A percentile compares a stretch with the other conserved stretches of the same genome.
Evolutionary conservation across 495 filamentous ascomycete species (phyloP).

Genomic region (Parathielavia appendiculata): DNA sequence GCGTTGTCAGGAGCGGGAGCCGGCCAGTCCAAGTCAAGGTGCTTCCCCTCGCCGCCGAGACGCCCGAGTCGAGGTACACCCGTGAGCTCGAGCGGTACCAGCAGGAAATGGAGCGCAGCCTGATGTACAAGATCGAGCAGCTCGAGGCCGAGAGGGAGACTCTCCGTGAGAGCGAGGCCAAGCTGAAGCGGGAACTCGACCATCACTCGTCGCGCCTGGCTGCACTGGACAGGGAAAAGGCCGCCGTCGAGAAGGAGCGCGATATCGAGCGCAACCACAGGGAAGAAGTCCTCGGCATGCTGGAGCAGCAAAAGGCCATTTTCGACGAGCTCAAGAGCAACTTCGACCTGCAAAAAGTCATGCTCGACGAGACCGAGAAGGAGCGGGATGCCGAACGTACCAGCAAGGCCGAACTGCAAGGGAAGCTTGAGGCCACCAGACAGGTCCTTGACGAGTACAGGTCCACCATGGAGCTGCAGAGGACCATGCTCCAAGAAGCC

Average conservation of each 20-base stretch:
- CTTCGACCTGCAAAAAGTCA: conserved; percentile 34
- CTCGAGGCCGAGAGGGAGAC: conserved; percentile 38
- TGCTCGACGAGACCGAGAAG: conserved; percentile 34
- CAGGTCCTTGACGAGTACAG: conserved; percentile 38
- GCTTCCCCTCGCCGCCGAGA: conserved; percentile 18
- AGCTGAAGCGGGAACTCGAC: conserved; percentile 33
- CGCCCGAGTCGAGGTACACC: conserved; percentile 14
- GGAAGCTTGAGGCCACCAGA: conserved; percentile 35
- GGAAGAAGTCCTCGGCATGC: conserved; percentile 20
- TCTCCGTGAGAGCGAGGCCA: conserved; percentile 33
- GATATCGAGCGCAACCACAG: conserved; percentile 24
- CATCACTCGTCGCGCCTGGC: conserved; percentile 22
- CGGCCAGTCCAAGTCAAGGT: conserved; percentile 33
- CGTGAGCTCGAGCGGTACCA: conserved; percentile 22
- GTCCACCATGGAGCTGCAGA: conserved; percentile 34
- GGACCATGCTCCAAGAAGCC: conserved; percentile 34
- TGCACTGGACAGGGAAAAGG: conserved; percentile 7
- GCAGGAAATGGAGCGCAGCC: conserved; percentile 30
- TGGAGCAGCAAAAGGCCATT: conserved; percentile 39
- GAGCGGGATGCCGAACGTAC: conserved; percentile 27
- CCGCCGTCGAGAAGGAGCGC: conserved; percentile 31
- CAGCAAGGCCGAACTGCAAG: conserved; percentile 21
- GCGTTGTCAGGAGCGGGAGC: conserved; percentile 26
- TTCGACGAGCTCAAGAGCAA: conserved; percentile 42
- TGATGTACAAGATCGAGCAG: conserved; percentile 38